A percentile compares a stretch with the other conserved stretches of the same genome.
These are phyloP conservation scores for Calonectria multiphialidica DNA, from an alignment of 2,329 filamentous ascomycete genomes.

Conservation along the genomic window DNA sequence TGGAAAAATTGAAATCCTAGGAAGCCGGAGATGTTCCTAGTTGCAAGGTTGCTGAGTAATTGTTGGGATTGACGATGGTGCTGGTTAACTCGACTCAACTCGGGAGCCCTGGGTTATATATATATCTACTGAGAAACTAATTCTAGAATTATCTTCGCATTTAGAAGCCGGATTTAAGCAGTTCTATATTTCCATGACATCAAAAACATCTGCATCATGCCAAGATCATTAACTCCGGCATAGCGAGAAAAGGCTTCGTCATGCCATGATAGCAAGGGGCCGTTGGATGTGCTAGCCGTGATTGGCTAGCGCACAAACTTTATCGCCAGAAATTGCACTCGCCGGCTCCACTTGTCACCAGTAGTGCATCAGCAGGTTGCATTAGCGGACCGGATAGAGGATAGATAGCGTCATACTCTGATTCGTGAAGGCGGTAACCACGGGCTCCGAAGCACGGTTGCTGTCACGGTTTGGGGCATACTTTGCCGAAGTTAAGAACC, in stretches of 20 bases:
- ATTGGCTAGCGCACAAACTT: slow-evolving; percentile 2
- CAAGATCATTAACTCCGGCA: not conserved
- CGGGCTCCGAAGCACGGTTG: not conserved
- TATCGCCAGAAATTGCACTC: not conserved
- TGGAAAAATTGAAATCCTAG: not conserved
- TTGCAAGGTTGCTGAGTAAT: not conserved
- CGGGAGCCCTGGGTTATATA: not conserved
- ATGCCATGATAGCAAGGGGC: not conserved
- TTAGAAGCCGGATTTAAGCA: slow-evolving; percentile 10
- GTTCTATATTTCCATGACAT: not conserved
- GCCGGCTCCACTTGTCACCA: not conserved
- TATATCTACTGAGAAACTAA: not conserved
- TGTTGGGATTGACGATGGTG: not conserved
- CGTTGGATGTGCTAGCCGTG: not conserved
- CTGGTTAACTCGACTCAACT: not conserved
- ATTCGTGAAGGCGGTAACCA: not conserved
- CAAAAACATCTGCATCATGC: not conserved
- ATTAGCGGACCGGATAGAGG: slow-evolving; percentile 9
- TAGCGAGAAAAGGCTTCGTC: not conserved
- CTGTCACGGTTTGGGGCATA: not conserved
- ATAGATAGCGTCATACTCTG: slow-evolving; percentile 10
- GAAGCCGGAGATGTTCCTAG: not conserved
- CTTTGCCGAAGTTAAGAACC: not conserved
- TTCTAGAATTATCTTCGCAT: not conserved
- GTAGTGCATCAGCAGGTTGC: slow-evolving; percentile 25